Percentiles rank a stretch among this genome's conserved stretches.
Conservation (phyloP, 305 asterid species). For the Andrographis paniculata region DNA sequence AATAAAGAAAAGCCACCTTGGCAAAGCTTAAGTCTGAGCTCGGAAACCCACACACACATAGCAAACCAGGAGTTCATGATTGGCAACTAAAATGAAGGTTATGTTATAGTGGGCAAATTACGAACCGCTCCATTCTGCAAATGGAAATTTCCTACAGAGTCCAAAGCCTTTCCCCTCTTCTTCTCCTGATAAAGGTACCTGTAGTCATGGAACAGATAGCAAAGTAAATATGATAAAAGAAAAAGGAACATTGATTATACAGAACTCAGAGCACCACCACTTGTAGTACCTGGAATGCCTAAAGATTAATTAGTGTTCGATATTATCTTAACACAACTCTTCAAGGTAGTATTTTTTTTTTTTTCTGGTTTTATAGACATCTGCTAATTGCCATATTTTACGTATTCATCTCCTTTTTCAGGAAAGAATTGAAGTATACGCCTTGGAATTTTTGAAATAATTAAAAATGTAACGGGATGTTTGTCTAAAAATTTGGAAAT, state of each 20-base stretch:
- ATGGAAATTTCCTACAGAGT: conserved; percentile 89
- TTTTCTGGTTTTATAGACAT: no score
- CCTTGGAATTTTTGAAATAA: neutral
- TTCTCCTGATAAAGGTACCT: conserved; percentile 90
- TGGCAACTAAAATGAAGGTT: no score
- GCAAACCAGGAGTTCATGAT: no score
- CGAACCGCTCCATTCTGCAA: conserved; percentile 96
- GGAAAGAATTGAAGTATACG: no score
- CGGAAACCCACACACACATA: no score
- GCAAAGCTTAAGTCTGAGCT: no score
- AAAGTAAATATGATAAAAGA: conserved; percentile 1
- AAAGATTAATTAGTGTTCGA: no score
- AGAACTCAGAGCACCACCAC: neutral
- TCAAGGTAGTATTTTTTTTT: no score
- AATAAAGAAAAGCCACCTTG: neutral
- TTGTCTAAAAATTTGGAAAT: conserved; percentile 4
- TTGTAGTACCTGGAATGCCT: no score
- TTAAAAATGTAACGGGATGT: neutral
- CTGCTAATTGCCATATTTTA: neutral
- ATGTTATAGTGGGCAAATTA: conserved; percentile 10
- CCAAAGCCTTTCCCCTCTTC: conserved; percentile 90
- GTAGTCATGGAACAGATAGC: conserved; percentile 16
- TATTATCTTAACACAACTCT: no score
- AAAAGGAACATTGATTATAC: conserved; percentile 5
- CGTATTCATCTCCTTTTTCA: neutral